Percentiles rank a stretch among this genome's conserved stretches.
These are phyloP conservation scores for Hyaloperonospora brassicae DNA, from an alignment of 352 stramenopile genomes.

Conservation along the genomic window DNA sequence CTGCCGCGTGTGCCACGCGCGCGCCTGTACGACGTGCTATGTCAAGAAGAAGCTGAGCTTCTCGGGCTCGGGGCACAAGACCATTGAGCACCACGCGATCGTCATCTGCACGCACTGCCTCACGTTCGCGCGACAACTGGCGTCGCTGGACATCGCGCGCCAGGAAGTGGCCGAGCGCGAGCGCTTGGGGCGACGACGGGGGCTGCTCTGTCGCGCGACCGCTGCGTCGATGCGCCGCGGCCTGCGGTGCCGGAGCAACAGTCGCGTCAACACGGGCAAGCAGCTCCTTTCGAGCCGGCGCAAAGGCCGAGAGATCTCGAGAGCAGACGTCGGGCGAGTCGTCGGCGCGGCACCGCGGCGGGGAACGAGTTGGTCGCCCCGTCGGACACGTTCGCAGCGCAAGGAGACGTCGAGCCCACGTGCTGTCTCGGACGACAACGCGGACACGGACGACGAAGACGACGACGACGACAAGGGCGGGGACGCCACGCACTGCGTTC, in stretches of 20 bases:
- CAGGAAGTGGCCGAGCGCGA: constrained; percentile 20
- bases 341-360: constrained; percentile 4
- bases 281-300: background rate
- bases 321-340: background rate
- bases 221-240: background rate
- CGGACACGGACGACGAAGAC: constrained; percentile 15
- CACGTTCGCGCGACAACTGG: constrained; percentile 21
- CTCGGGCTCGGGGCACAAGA: constrained; percentile 20
- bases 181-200: constrained; percentile 6
- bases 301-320: background rate
- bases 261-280: constrained; percentile 5
- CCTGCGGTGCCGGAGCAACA: constrained; percentile 14
- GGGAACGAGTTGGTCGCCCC: constrained; percentile 2
- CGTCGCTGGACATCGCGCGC: constrained; percentile 27
- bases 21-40: constrained; percentile 24
- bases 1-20: constrained; percentile 31
- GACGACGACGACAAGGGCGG: background rate
- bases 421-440: constrained; percentile 18
- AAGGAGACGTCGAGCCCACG: constrained; percentile 7
- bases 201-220: constrained; percentile 5
- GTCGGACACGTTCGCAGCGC: background rate
- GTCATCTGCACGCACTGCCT: constrained; percentile 32
- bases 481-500: no score
- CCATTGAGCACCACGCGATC: constrained; percentile 25
- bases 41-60: constrained; percentile 40